Base-by-base conservation (phyloP, 2,329 filamentous ascomycete species). In the Elsinoe perseae region DNA sequence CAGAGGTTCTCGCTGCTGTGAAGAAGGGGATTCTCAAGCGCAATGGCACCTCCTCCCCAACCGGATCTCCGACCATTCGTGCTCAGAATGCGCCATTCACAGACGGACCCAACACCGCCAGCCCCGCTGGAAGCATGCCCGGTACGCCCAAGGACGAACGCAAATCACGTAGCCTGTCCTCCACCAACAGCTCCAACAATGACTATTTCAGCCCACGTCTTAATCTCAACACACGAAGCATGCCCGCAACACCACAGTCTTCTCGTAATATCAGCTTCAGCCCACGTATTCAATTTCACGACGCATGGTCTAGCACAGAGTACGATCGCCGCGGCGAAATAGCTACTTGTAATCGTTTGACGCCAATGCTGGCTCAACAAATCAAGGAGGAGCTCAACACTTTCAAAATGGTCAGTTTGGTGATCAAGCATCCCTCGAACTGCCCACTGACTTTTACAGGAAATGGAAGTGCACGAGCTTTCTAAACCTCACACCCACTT, bases 401-500 rank as follows among this genome's bases (percentile, higher is more conserved):
- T 64, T 98, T 98, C 80, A 98, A 98, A 73, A 98, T 98, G 93
- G 89, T 93, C 76, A 60, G 84, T 73, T 18, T 25, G 50, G 32
- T 56, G 30, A 43, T 12, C 9, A 28, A 21, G n/a, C 36, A 23
- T 12, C 5, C 20, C 5, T 38, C 5, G 14, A n/a, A 14, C 36
- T 16, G n/a, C 3, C 2, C 10, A 5, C 32, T 28, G 44, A 50
- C 60, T 62, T 76, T 81, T 71, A 14, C 12, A 97, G 93, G 93
- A 98, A 77, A 98, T 98, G 93, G 93, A 97, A 78, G 93, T 98
- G 66, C 93, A 98, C 72, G 93, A 97, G 75, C 89, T 86, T 70
- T 97, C 93, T 63, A 98, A 97, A 77, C 91, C 96, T 68, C 96
- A 98, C 79, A 98, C 93, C 65, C 93, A 98, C 80, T 98, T 98